A percentile compares a stretch with the other conserved stretches of the same genome.
phyloP scores from a whole-genome alignment of 2,329 filamentous ascomycete species.

The Colletotrichum plurivorum region DNA sequence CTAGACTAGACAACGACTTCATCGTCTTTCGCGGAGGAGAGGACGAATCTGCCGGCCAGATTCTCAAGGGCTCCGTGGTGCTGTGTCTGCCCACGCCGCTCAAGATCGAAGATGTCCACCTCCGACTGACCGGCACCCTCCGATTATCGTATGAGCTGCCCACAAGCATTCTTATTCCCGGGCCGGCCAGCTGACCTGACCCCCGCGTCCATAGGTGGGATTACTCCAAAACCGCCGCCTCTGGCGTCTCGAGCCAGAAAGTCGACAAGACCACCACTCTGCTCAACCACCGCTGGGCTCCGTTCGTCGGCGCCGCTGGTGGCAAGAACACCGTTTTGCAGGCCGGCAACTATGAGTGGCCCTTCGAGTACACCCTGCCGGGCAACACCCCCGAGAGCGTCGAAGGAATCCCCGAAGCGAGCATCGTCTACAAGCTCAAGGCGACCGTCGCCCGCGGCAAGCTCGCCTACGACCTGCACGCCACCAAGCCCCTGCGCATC shows the following conservation, averaged over 20 bases:
- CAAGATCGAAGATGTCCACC: conserved; percentile 79
- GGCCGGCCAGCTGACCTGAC: conserved; percentile 23
- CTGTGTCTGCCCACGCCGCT: conserved; percentile 79
- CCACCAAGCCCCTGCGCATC: conserved; percentile 83
- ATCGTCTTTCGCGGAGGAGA: conserved; percentile 83
- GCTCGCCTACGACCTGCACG: conserved; percentile 87
- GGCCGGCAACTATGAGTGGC: conserved; percentile 87
- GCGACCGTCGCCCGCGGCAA: conserved; percentile 90
- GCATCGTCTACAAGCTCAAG: conserved; percentile 91
- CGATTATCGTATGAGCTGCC: conserved; percentile 73
- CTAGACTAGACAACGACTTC: conserved; percentile 82
- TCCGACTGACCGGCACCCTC: conserved; percentile 79
- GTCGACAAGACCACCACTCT: conserved; percentile 73
- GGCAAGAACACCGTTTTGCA: conserved; percentile 72
- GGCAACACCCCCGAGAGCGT: conserved; percentile 87
- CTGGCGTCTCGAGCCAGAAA: conserved; percentile 70
- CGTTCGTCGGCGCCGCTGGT: conserved; percentile 72
- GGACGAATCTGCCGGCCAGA: conserved; percentile 81
- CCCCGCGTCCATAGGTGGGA: conserved; percentile 60
- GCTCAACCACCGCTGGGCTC: conserved; percentile 77
- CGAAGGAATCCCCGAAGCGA: conserved; percentile 88
- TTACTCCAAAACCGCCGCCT: conserved; percentile 67
- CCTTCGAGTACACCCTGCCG: conserved; percentile 81
- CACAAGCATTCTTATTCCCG: conserved; percentile 8
- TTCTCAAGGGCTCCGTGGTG: conserved; percentile 81